Evolutionary conservation across 345 rosid species (phyloP), one percentile per base, ranked within the genome.

Genomic region (Bruguiera parviflora): DNA sequence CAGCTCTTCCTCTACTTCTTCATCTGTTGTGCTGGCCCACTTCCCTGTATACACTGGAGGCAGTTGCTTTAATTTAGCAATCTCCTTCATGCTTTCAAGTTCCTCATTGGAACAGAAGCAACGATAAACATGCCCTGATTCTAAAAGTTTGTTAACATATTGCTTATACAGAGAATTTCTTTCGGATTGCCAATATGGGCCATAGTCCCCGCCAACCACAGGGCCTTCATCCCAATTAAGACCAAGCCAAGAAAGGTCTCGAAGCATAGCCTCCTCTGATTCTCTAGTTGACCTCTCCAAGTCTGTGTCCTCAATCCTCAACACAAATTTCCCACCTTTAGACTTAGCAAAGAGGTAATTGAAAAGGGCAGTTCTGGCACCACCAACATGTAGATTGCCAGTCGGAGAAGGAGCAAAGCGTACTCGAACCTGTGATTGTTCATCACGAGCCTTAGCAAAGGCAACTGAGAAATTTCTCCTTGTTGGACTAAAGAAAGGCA

Each of bases 381-480:
- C 97, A 27, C 98, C 97, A 31, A 94, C 98, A 60, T 91, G 98
- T 59, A 94, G 92, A 71, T 94, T 91, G 1, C 98, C 97, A 51
- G 98, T 94, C 0, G 98, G 98, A 33, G 97, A 94, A 64, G 97
- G 98, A 73, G 97, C 98, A 76, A 94, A 94, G 72, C 97, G 98
- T 18, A 91, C 98, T 52, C 97, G 86, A 27, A 92, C 90, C 24
- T 65, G 71, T 31, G 77, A 72, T 43, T 78, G 81, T 59, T 69
- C 79, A 22, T 59, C 71, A 21, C 53, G 67, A 3, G 72, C 63
- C 16, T 33, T 37, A 46, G 87, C 81, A 22, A 79, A 81, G 58
- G 78, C 79, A 47, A 80, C 81, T 0, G 83, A 79, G 64, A 80
- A 78, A 20, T 71, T 52, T 19, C 53, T 53, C 35, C 57, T 37